These are phyloP conservation scores for Pseudognaphalium luteoalbum DNA, from an alignment of 129 eudicot species.

Conservation along the genomic window DNA sequence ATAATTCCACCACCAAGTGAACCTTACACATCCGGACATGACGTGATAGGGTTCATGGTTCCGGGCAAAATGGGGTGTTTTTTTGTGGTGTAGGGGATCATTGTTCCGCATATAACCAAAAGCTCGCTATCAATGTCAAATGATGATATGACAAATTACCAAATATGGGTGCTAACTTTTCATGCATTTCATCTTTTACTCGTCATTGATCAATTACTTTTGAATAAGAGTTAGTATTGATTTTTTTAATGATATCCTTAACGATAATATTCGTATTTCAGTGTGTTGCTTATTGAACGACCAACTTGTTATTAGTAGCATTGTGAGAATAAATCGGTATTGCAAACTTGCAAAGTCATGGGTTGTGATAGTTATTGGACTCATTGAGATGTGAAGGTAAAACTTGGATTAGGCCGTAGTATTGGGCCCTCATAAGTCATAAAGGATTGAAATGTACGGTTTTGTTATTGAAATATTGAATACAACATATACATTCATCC, in stretches of 20 bases:
- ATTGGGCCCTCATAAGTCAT: too few relatives aligned
- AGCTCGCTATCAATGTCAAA: constrained; percentile 36
- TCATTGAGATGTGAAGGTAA: too few relatives aligned
- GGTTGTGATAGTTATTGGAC: too few relatives aligned
- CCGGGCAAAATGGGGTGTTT: constrained; percentile 39
- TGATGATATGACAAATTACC: not conserved
- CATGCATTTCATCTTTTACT: not conserved
- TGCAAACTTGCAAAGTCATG: too few relatives aligned
- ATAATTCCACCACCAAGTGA: constrained; percentile 31
- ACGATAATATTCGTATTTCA: too few relatives aligned
- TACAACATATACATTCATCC: too few relatives aligned
- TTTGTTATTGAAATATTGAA: too few relatives aligned
- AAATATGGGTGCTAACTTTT: not conserved
- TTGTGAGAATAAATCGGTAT: too few relatives aligned
- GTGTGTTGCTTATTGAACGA: too few relatives aligned
- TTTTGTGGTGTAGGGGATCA: constrained; percentile 38
- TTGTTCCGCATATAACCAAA: constrained; percentile 32
- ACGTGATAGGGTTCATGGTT: constrained; percentile 20
- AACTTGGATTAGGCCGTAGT: too few relatives aligned
- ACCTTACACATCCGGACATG: constrained; percentile 34
- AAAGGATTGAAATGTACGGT: too few relatives aligned
- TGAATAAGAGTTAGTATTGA: not conserved
- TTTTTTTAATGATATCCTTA: not conserved
- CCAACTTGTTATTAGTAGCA: too few relatives aligned
- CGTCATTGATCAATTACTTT: not conserved